Evolutionary conservation across 495 filamentous ascomycete species (phyloP).

Genomic region (Coniosporium apollinis): DNA sequence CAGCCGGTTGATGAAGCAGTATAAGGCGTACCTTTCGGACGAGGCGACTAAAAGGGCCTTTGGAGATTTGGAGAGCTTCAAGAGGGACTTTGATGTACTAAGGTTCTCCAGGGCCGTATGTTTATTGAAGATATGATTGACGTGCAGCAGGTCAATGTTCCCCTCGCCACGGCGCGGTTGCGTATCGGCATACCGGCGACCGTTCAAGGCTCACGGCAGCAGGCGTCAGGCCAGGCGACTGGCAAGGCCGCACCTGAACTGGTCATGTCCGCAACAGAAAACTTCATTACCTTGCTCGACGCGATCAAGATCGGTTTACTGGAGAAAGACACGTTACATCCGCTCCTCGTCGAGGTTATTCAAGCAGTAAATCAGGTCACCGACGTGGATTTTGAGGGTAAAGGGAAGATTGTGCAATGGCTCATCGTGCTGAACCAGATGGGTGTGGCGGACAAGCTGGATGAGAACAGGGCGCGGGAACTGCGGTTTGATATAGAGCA

Average conservation of each 20-base stretch:
- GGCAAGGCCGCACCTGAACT: constrained; percentile 55
- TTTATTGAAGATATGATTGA: constrained; percentile 2
- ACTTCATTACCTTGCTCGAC: constrained; percentile 97
- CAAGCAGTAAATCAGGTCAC: constrained; percentile 94
- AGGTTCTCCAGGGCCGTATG: neutral
- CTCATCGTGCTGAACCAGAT: constrained; percentile 93
- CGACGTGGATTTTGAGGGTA: constrained; percentile 77
- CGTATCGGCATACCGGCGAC: constrained; percentile 70
- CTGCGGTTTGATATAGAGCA: constrained; percentile 76
- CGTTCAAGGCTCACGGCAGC: constrained; percentile 34
- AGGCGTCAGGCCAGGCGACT: constrained; percentile 18
- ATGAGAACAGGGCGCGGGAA: constrained; percentile 72
- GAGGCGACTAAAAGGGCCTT: constrained; percentile 72
- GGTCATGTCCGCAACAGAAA: constrained; percentile 75
- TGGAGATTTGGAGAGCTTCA: constrained; percentile 83
- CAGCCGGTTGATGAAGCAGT: constrained; percentile 83
- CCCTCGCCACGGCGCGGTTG: constrained; percentile 80
- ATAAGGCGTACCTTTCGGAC: constrained; percentile 81
- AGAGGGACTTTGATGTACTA: constrained; percentile 75
- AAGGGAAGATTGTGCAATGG: constrained; percentile 97
- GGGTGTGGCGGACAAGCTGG: constrained; percentile 83
- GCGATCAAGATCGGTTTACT: constrained; percentile 75
- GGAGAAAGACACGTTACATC: constrained; percentile 90
- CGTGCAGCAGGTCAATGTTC: constrained; percentile 92
- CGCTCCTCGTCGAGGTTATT: constrained; percentile 82